Percentiles rank a stretch among this genome's conserved stretches.
phyloP scores from a whole-genome alignment of 345 rosid genomes.

The Eucalyptus curtisii region DNA sequence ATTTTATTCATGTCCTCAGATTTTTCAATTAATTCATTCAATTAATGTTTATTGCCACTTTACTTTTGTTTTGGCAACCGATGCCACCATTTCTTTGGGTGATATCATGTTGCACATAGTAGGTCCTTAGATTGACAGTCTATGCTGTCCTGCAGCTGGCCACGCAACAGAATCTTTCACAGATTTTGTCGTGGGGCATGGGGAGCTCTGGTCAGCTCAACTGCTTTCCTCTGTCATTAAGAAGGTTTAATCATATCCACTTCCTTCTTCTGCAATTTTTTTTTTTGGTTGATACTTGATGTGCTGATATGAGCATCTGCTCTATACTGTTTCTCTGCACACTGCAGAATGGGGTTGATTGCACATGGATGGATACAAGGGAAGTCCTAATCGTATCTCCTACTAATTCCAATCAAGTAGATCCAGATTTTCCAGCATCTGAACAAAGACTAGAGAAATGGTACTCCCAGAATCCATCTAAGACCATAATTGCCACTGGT shows the following conservation, averaged over 20 bases:
- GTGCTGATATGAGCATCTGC: background rate
- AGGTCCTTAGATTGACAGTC: background rate
- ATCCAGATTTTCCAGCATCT: constrained; percentile 81
- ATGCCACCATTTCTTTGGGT: background rate
- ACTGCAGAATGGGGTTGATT: constrained; percentile 64
- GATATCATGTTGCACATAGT: background rate
- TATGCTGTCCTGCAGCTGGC: constrained; percentile 50
- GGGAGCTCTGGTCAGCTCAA: constrained; percentile 98
- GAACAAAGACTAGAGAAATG: constrained; percentile 72
- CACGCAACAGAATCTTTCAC: constrained; percentile 95
- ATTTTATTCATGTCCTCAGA: background rate
- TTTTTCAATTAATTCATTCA: background rate
- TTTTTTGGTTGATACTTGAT: background rate
- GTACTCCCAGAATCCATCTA: constrained; percentile 53
- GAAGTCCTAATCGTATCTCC: constrained; percentile 91
- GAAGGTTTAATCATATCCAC: constrained; percentile 36
- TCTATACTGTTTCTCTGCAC: background rate
- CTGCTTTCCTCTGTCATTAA: constrained; percentile 65
- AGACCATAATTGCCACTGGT: constrained; percentile 82
- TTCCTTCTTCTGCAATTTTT: background rate
- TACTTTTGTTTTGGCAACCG: background rate
- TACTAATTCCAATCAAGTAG: constrained; percentile 82
- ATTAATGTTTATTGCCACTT: background rate
- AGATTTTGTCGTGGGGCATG: constrained; percentile 93
- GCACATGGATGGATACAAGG: constrained; percentile 98